These are phyloP conservation scores for Scleromitrula shiraiana DNA, from an alignment of 2,329 filamentous ascomycete species.

Conservation along the genomic window DNA sequence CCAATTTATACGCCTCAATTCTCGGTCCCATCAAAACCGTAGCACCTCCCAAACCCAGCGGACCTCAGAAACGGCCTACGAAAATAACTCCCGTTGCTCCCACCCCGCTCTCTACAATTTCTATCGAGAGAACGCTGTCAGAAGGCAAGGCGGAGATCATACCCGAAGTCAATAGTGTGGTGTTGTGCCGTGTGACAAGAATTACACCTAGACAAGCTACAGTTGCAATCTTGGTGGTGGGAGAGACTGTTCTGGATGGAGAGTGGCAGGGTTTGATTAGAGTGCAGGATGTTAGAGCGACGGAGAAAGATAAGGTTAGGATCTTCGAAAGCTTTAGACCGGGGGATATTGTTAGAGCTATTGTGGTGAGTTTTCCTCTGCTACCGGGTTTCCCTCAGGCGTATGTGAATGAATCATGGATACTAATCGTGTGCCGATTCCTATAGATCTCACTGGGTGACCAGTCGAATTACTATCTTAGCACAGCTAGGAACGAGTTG, in stretches of 20 bases:
- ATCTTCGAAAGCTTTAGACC: constrained; percentile 88
- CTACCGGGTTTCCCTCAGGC: neutral
- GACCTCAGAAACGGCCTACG: constrained; percentile 50
- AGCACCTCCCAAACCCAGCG: constrained; percentile 32
- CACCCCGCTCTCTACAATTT: constrained; percentile 43
- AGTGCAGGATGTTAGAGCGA: constrained; percentile 84
- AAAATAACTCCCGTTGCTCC: constrained; percentile 43
- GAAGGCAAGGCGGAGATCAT: constrained; percentile 58
- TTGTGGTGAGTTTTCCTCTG: constrained; percentile 49
- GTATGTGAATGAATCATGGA: neutral
- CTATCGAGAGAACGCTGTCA: constrained; percentile 36
- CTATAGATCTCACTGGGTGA: constrained; percentile 77
- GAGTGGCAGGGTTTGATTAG: constrained; percentile 82
- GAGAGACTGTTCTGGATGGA: constrained; percentile 62
- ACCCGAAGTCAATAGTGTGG: constrained; percentile 70
- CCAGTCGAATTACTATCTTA: constrained; percentile 91
- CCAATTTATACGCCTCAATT: constrained; percentile 73
- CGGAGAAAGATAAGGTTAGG: constrained; percentile 91
- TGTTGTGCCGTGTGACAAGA: constrained; percentile 79
- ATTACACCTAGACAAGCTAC: constrained; percentile 79
- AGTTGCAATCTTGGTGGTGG: constrained; percentile 78
- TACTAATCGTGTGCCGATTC: neutral
- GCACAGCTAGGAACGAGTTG: constrained; percentile 81
- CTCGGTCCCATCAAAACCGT: constrained; percentile 60
- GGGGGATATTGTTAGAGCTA: constrained; percentile 81